Conservation (phyloP, 345 rosid species). For the Garcia nutans region DNA sequence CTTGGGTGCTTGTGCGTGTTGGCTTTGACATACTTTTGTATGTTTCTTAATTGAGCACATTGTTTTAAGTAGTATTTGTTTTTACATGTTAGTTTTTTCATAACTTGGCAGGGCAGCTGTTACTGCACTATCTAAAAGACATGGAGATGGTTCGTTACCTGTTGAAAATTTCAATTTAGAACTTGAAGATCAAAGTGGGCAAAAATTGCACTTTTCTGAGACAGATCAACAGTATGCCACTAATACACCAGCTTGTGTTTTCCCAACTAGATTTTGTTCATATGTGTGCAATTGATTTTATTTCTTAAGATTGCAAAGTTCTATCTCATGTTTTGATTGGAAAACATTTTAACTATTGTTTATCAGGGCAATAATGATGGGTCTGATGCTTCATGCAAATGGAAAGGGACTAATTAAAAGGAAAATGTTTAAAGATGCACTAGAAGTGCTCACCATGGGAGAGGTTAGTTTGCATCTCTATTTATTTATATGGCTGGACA, state of each 20-base stretch:
- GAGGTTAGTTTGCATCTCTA: slow-evolving; percentile 52
- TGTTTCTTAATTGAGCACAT: neutral
- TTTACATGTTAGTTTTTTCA: neutral
- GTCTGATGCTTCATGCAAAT: slow-evolving; percentile 83
- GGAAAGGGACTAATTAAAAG: slow-evolving; percentile 61
- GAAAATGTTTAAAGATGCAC: slow-evolving; percentile 67
- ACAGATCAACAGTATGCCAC: slow-evolving; percentile 68
- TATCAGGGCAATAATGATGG: slow-evolving; percentile 85
- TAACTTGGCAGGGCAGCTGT: slow-evolving; percentile 67
- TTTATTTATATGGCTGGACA: neutral
- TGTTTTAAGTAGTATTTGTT: neutral
- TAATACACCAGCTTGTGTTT: slow-evolving; percentile 1
- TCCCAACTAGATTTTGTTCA: neutral
- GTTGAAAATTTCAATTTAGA: slow-evolving; percentile 68
- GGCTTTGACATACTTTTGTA: neutral
- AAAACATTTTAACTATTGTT: slow-evolving; percentile 15
- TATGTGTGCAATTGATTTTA: neutral
- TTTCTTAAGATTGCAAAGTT: neutral
- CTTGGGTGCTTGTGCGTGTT: neutral
- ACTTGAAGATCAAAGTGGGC: slow-evolving; percentile 84
- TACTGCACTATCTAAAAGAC: slow-evolving; percentile 68
- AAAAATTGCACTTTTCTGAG: slow-evolving; percentile 62
- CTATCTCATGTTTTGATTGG: neutral
- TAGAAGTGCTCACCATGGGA: slow-evolving; percentile 89
- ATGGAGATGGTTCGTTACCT: slow-evolving; percentile 75